phyloP scores from a whole-genome alignment of 2,329 filamentous ascomycete species.

The Annulohypoxylon truncatum region DNA sequence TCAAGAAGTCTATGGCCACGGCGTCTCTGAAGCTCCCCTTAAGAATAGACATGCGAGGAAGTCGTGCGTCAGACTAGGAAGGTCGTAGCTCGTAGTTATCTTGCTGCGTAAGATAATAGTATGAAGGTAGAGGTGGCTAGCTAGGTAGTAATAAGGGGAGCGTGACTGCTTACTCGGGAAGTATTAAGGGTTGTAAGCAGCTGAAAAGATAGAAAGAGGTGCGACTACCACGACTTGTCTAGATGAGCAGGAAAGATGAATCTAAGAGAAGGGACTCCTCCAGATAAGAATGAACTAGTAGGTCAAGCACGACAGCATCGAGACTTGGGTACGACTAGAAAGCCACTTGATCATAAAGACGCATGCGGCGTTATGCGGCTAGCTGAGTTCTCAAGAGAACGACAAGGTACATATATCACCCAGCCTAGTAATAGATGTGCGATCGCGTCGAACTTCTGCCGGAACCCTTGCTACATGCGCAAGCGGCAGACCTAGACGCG shows the following conservation, averaged over 20 bases:
- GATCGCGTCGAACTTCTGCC: constrained; percentile 28
- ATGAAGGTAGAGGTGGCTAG: not conserved
- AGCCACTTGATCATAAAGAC: constrained; percentile 25
- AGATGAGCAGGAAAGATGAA: not conserved
- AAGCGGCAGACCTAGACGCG: constrained; percentile 24
- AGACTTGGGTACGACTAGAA: constrained; percentile 8
- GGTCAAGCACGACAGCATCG: constrained; percentile 9
- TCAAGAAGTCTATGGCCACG: not conserved
- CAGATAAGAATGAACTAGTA: constrained; percentile 29
- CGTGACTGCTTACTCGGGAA: constrained; percentile 25
- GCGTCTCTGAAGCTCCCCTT: not conserved
- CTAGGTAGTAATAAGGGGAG: not conserved
- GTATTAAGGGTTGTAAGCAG: constrained; percentile 3
- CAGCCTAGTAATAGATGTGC: constrained; percentile 17
- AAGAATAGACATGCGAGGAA: not conserved
- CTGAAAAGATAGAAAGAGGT: constrained; percentile 1
- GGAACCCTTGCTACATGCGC: constrained; percentile 22
- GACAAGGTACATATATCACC: constrained; percentile 9
- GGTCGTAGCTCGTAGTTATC: not conserved
- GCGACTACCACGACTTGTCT: not conserved
- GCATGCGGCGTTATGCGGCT: constrained; percentile 13
- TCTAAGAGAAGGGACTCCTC: constrained; percentile 7
- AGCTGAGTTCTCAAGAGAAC: constrained; percentile 9
- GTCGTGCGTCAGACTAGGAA: not conserved
- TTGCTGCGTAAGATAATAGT: constrained; percentile 1